Percentiles rank a stretch among this genome's conserved stretches.
Conservation (phyloP, 83 land plant species). For the Diphasiastrum complanatum region DNA sequence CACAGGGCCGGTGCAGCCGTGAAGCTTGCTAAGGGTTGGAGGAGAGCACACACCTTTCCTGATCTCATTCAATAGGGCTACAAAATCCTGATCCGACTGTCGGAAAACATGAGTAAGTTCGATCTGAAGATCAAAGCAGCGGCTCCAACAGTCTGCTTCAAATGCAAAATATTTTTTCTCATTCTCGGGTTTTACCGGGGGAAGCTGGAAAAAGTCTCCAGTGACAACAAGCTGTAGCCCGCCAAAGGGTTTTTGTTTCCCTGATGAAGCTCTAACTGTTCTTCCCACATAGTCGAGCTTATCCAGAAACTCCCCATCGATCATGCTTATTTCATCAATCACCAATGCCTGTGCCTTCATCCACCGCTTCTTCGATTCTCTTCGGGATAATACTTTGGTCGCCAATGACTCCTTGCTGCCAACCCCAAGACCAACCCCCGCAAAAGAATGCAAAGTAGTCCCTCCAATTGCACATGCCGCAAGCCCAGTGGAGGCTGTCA, state of each 20-base stretch:
- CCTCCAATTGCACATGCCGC: slow-evolving; percentile 73
- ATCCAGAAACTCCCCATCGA: slow-evolving; percentile 61
- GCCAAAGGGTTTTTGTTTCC: slow-evolving; percentile 41
- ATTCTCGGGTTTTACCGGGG: slow-evolving; percentile 44
- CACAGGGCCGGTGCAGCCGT: slow-evolving; percentile 23
- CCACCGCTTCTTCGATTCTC: slow-evolving; percentile 23
- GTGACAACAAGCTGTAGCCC: slow-evolving; percentile 66
- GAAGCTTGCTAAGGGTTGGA: slow-evolving; percentile 23
- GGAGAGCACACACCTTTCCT: slow-evolving; percentile 44
- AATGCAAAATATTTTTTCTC: slow-evolving; percentile 50
- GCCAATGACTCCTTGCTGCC: slow-evolving; percentile 10
- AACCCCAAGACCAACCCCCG: slow-evolving; percentile 49
- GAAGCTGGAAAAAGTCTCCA: slow-evolving; percentile 79
- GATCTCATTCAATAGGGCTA: slow-evolving; percentile 53
- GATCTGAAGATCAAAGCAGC: slow-evolving; percentile 53
- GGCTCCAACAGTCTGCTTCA: slow-evolving; percentile 70
- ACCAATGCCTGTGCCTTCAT: slow-evolving; percentile 46
- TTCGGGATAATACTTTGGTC: slow-evolving; percentile 4
- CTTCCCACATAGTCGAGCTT: slow-evolving; percentile 52
- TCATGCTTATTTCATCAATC: slow-evolving; percentile 77
- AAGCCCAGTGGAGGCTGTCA: slow-evolving; percentile 76
- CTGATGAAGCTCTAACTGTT: slow-evolving; percentile 10
- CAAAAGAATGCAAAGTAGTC: slow-evolving; percentile 66
- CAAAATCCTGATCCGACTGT: slow-evolving; percentile 43
- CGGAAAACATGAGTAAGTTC: slow-evolving; percentile 57